Evolutionary conservation across 371 early-diverging fungal genomes (phyloP).

Genomic region (Circinella minor): DNA sequence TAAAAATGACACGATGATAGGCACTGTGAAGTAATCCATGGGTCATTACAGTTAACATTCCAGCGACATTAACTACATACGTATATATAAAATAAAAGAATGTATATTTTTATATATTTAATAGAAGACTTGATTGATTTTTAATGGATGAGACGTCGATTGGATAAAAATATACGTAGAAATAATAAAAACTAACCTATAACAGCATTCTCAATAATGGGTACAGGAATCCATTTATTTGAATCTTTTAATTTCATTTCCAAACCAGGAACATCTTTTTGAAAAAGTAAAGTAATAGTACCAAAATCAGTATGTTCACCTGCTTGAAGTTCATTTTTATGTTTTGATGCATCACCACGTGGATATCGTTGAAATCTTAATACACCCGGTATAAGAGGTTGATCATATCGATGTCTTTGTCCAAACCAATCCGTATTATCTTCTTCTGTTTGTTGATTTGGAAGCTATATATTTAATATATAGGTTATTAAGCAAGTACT

Average conservation of each 20-base stretch:
- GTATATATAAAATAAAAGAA: neutral
- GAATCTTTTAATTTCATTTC: slow-evolving; percentile 50
- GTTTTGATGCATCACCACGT: slow-evolving; percentile 10
- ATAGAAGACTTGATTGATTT: too few relatives aligned
- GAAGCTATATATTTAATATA: neutral
- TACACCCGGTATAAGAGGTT: slow-evolving; percentile 42
- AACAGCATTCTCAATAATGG: slow-evolving; percentile 51
- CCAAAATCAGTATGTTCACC: slow-evolving; percentile 63
- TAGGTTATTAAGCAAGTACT: too few relatives aligned
- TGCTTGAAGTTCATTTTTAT: slow-evolving; percentile 25
- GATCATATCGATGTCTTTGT: slow-evolving; percentile 47
- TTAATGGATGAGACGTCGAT: too few relatives aligned
- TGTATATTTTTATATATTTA: too few relatives aligned
- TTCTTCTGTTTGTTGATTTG: neutral
- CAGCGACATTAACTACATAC: slow-evolving; percentile 61
- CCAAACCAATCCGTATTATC: neutral
- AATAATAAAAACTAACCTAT: slow-evolving; percentile 19
- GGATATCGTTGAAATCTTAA: slow-evolving; percentile 64
- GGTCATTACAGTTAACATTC: slow-evolving; percentile 68
- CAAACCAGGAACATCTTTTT: slow-evolving; percentile 63
- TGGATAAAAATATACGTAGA: neutral
- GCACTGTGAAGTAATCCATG: slow-evolving; percentile 62
- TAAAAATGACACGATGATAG: slow-evolving; percentile 64
- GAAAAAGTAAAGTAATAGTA: slow-evolving; percentile 63
- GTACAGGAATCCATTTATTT: slow-evolving; percentile 56